Conservation (phyloP, 179 eudicot genomes). For the Silene noctiflora region DNA sequence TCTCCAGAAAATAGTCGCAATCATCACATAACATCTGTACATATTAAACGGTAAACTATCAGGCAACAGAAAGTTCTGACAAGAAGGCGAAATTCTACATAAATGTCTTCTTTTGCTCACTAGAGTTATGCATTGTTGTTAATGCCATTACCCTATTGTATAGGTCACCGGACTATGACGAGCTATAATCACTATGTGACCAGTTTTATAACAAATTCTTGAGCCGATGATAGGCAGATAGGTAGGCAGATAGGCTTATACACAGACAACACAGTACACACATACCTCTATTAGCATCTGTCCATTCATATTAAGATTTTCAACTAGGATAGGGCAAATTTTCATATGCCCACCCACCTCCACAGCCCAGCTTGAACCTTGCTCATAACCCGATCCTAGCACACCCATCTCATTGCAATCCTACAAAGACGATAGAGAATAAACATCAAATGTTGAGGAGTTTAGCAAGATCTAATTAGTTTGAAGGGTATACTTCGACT, state of each 20-base stretch:
- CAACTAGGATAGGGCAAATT: conserved; percentile 71
- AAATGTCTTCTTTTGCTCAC: too few species aligned
- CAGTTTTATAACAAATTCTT: too few species aligned
- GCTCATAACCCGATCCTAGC: conserved; percentile 48
- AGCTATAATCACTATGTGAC: not conserved
- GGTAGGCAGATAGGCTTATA: not conserved
- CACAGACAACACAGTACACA: not conserved
- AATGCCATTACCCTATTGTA: too few species aligned
- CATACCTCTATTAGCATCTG: conserved; percentile 80
- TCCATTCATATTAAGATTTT: conserved; percentile 65
- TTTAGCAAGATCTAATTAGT: too few species aligned
- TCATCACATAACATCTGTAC: conserved; percentile 72
- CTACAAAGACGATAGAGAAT: conserved; percentile 29
- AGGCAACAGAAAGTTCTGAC: not conserved
- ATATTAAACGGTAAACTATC: not conserved
- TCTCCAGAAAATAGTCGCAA: conserved; percentile 63
- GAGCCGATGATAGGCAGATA: not conserved
- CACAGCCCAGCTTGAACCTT: conserved; percentile 93
- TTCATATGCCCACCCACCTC: conserved; percentile 77
- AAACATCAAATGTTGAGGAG: not conserved
- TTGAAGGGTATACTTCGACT: not conserved
- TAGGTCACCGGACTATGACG: not conserved
- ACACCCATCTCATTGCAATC: conserved; percentile 44
- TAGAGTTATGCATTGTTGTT: too few species aligned
- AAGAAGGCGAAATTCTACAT: too few species aligned